Percentiles rank a stretch among this genome's conserved stretches.
These are phyloP conservation scores for Rauvolfia tetraphylla DNA, from an alignment of 257 asterid genomes.

Conservation along the genomic window DNA sequence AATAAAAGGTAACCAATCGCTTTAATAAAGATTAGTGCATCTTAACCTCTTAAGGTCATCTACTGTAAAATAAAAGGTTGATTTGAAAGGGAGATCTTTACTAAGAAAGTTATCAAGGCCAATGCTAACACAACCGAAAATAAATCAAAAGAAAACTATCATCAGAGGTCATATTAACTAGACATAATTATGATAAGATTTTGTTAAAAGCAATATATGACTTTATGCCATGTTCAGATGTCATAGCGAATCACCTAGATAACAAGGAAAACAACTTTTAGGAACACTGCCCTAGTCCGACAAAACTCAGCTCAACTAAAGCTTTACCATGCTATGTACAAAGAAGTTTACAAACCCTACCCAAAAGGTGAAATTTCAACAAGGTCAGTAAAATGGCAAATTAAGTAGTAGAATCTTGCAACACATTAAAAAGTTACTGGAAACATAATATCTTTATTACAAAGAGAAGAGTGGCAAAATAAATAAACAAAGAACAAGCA, in stretches of 20 bases:
- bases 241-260: no score
- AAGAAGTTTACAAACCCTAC: no score
- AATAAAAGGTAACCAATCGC: no score
- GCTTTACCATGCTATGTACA: not conserved
- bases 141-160: not conserved
- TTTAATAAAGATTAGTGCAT: not conserved
- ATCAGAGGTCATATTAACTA: no score
- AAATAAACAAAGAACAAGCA: not conserved
- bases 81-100: not conserved
- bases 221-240: no score
- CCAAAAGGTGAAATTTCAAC: not conserved
- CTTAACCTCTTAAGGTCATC: not conserved
- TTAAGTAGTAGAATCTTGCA: not conserved
- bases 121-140: not conserved
- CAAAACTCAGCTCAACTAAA: not conserved
- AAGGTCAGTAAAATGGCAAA: not conserved
- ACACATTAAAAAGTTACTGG: not conserved
- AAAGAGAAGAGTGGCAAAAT: not conserved
- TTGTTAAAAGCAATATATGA: not conserved
- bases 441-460: not conserved
- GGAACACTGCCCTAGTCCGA: not conserved
- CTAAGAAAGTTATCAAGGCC: not conserved
- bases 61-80: not conserved
- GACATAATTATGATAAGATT: no score
- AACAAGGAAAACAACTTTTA: no score